Evolutionary conservation across 352 stramenopile genomes (phyloP), one percentile per base, ranked within the genome.

Genomic region (Peronospora farinosa): DNA sequence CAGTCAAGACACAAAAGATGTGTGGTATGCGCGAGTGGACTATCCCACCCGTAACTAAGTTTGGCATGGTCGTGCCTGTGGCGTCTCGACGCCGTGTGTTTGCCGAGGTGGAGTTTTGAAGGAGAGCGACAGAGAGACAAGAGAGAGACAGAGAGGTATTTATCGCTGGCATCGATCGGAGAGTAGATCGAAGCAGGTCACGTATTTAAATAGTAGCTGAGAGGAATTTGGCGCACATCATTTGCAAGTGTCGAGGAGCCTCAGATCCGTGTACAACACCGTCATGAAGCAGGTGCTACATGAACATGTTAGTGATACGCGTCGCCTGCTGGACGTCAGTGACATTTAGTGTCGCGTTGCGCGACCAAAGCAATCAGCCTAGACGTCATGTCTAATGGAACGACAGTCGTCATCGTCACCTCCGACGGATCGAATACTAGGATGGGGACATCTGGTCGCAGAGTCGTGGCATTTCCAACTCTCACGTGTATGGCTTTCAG

Each of bases 21-120:
- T 75, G 67, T 50, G 64, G 67, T 23, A 63, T 69, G 49, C 46
- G 56, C 25, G 74, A 84, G 40, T 74, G 74, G 46, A 56, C 46
- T 13, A 65, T 78, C 28, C 67, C 71, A 21, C 55, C 57, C 31
- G 63, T 83, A 8, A 59, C 52, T 15, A 84, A 77, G 51, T 47
- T 83, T 5, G 61, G 64, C 5, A 53, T 62, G 28, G 54, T 60
- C 32, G 57, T 64, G 8, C 52, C 72, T 2, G 60, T 87, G 43
- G 54, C 78, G 15, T 74, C 71, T 0, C 55, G 80, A 10, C 68
- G 77, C 16, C 67, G 80, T 31, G 80, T 91, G 27, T 91, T 88
- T 47, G 78, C 80, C 6, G 78, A 91, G 42, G 80, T 91, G 39
- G 75, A 91, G 54, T 86, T 91, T 48, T 75, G 47, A 75, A 36